These are phyloP conservation scores for Physcomitrium patens DNA, from an alignment of 225 moss, liverwort and hornwort species.

Conservation along the genomic window DNA sequence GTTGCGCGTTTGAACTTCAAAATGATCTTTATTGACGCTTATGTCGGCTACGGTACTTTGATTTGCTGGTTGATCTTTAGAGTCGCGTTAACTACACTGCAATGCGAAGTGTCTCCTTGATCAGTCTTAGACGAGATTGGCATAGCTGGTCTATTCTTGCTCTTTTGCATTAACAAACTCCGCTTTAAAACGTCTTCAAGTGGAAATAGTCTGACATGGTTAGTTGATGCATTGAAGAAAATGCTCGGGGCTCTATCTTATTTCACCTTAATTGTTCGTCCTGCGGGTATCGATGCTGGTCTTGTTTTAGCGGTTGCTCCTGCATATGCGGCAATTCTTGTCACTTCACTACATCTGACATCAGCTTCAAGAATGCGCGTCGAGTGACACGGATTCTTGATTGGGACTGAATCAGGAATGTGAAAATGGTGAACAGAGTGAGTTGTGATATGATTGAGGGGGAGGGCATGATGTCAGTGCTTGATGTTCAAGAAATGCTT, in stretches of 20 bases:
- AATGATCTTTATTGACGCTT: conserved; percentile 94
- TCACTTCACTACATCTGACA: conserved; percentile 80
- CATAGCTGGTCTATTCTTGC: conserved; percentile 99
- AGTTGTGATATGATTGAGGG: conserved; percentile 97
- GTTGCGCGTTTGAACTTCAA: conserved; percentile 91
- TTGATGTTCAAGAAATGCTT: conserved; percentile 97
- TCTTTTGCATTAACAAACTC: conserved; percentile 93
- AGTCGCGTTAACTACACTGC: conserved; percentile 99
- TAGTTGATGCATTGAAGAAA: conserved; percentile 92
- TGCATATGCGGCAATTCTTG: conserved; percentile 91
- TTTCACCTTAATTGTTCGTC: conserved; percentile 91
- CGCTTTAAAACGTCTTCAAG: conserved; percentile 92
- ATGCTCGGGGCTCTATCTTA: conserved; percentile 82
- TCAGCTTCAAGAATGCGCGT: conserved; percentile 88
- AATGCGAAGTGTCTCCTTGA: conserved; percentile 96
- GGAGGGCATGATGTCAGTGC: conserved; percentile 98
- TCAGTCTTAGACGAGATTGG: conserved; percentile 91
- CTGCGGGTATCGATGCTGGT: conserved; percentile 93
- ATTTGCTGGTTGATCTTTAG: conserved; percentile 89
- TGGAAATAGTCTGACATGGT: conserved; percentile 95
- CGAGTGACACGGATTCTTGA: conserved; percentile 94
- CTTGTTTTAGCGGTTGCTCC: conserved; percentile 96
- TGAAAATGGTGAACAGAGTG: conserved; percentile 98
- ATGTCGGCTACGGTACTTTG: conserved; percentile 91
- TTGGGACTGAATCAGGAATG: conserved; percentile 96